phyloP scores from a whole-genome alignment of 192 early-diverging fungal genomes.

The Helicostylum pulchrum region DNA sequence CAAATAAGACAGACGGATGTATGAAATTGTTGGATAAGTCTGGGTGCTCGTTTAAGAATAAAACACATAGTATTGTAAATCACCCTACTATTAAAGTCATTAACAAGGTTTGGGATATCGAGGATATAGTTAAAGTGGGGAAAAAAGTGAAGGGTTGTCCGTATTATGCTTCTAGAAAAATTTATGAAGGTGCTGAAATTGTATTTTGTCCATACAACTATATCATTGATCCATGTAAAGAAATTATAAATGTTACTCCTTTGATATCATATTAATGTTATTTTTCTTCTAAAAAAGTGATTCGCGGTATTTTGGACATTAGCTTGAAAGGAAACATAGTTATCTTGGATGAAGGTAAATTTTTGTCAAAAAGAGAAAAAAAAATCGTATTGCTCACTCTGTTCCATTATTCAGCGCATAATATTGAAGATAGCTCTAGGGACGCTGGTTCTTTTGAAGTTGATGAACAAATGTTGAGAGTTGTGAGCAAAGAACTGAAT shows the following conservation, averaged over 20 bases:
- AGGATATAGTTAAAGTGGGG: conserved; percentile 50
- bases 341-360: conserved; percentile 56
- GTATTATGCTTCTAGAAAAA: conserved; percentile 51
- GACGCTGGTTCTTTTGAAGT: conserved; percentile 50
- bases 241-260: no score
- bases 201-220: conserved; percentile 70
- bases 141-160: conserved; percentile 40
- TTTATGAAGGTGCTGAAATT: conserved; percentile 47
- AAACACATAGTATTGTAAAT: conserved; percentile 12
- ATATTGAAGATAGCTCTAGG: conserved; percentile 58
- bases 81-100: conserved; percentile 5
- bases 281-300: conserved; percentile 13
- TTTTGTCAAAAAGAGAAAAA: not conserved
- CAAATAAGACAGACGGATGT: conserved; percentile 39
- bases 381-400: not conserved
- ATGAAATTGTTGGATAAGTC: conserved; percentile 35
- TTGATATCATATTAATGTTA: no score
- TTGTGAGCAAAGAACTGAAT: conserved; percentile 34
- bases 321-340: conserved; percentile 44
- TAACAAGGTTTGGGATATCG: conserved; percentile 53
- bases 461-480: conserved; percentile 34
- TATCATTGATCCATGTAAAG: conserved; percentile 55
- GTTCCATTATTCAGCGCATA: conserved; percentile 41
- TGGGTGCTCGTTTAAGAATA: conserved; percentile 23
- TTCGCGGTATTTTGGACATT: conserved; percentile 49